A percentile compares a stretch with the other conserved stretches of the same genome.
phyloP scores from a whole-genome alignment of 225 moss, liverwort and hornwort genomes.

The Ulota crispa region DNA sequence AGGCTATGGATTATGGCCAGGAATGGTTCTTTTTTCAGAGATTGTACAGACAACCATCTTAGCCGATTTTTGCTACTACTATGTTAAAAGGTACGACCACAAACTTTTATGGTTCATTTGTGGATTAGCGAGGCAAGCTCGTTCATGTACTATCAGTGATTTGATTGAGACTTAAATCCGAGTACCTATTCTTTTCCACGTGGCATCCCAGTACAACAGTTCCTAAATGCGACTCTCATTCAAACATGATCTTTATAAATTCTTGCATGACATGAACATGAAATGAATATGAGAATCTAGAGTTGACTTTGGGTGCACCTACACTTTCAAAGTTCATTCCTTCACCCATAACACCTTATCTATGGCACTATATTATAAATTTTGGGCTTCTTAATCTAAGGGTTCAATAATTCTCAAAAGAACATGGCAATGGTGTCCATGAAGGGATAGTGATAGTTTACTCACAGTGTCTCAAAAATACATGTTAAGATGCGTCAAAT shows the following conservation, averaged over 20 bases:
- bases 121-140: background rate
- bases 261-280: background rate
- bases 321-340: background rate
- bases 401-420: no score
- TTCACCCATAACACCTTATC: no score
- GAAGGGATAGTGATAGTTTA: no score
- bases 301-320: background rate
- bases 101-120: background rate
- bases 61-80: slow-evolving; percentile 99
- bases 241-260: background rate
- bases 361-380: no score
- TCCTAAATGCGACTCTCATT: background rate
- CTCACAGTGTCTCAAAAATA: background rate
- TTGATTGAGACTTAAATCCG: background rate
- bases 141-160: background rate
- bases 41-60: slow-evolving; percentile 94
- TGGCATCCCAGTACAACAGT: background rate
- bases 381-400: no score
- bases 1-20: slow-evolving; percentile 88
- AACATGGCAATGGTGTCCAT: no score
- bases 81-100: slow-evolving; percentile 69
- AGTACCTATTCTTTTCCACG: background rate
- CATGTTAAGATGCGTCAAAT: background rate
- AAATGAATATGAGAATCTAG: background rate
- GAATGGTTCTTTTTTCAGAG: slow-evolving; percentile 92